These are phyloP conservation scores for Aspergillus sclerotiicarbonarius DNA, from an alignment of 495 filamentous ascomycete genomes.

Conservation along the genomic window DNA sequence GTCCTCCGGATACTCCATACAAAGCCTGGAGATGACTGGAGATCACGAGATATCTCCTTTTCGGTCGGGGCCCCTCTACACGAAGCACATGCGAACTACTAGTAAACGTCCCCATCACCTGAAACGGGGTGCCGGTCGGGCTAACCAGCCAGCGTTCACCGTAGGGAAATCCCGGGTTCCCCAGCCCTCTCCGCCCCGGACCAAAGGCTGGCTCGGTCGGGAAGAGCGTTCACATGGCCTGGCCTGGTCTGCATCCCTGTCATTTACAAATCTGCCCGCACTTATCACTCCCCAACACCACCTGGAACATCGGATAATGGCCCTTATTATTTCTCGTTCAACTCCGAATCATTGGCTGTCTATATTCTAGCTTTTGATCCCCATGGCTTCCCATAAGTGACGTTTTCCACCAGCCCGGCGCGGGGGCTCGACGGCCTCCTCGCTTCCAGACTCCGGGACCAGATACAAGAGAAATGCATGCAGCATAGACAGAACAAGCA, in stretches of 20 bases:
- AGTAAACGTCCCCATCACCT: too few relatives aligned
- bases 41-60: too few relatives aligned
- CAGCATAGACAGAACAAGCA: conserved; percentile 12
- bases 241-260: too few relatives aligned
- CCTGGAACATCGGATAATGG: conserved; percentile 1
- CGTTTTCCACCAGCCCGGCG: not conserved
- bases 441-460: conserved; percentile 3
- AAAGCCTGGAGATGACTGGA: too few relatives aligned
- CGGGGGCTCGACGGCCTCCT: conserved; percentile 1
- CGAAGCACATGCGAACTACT: too few relatives aligned
- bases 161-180: conserved; percentile 7
- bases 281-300: not conserved
- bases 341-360: conserved; percentile 15
- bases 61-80: too few relatives aligned
- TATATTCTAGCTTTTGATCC: conserved; percentile 26
- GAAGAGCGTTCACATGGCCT: not conserved
- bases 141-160: not conserved
- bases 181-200: conserved; percentile 6
- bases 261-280: too few relatives aligned
- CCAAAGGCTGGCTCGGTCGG: conserved; percentile 6
- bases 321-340: conserved; percentile 14
- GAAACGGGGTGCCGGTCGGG: too few relatives aligned
- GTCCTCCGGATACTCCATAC: too few relatives aligned
- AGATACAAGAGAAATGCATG: conserved; percentile 9
- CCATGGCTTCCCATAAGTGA: conserved; percentile 9